These are phyloP conservation scores for Rhododendron simsii DNA, from an alignment of 148 eudicot species.

Conservation along the genomic window DNA sequence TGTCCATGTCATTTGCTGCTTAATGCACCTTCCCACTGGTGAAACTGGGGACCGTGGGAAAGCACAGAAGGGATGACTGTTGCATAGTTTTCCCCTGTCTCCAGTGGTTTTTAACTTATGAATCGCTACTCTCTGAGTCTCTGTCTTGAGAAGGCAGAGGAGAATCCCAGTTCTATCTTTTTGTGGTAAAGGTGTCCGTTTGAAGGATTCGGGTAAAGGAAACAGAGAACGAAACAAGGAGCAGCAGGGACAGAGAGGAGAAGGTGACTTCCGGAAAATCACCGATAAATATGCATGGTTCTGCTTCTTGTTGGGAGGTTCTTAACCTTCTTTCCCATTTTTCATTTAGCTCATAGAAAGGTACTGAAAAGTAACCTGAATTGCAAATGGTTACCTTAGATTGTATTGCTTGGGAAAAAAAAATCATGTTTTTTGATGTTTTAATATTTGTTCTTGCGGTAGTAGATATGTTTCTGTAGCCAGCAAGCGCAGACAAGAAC, in stretches of 20 bases:
- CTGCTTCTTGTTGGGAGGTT: not conserved
- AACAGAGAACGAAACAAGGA: not conserved
- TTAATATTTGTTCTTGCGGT: not conserved
- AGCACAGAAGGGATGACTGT: not conserved
- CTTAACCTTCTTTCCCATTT: not conserved
- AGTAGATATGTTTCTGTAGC: not conserved
- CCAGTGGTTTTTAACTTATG: not conserved
- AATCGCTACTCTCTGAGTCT: not conserved
- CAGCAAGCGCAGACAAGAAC: not conserved
- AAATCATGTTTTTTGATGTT: not conserved
- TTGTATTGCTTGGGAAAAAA: not conserved
- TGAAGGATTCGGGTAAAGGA: not conserved
- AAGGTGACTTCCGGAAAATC: not conserved
- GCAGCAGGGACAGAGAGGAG: not conserved
- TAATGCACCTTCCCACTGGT: not conserved
- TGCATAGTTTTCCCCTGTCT: not conserved
- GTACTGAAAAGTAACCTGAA: not conserved
- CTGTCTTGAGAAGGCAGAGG: not conserved
- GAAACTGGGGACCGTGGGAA: not conserved
- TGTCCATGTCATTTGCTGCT: not conserved
- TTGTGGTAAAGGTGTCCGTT: not conserved
- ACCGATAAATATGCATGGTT: not conserved
- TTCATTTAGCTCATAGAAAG: not conserved
- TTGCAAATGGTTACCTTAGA: not conserved
- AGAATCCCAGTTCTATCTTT: not conserved